Conservation (phyloP, 345 rosid genomes). For the Syzygium oleosum region DNA sequence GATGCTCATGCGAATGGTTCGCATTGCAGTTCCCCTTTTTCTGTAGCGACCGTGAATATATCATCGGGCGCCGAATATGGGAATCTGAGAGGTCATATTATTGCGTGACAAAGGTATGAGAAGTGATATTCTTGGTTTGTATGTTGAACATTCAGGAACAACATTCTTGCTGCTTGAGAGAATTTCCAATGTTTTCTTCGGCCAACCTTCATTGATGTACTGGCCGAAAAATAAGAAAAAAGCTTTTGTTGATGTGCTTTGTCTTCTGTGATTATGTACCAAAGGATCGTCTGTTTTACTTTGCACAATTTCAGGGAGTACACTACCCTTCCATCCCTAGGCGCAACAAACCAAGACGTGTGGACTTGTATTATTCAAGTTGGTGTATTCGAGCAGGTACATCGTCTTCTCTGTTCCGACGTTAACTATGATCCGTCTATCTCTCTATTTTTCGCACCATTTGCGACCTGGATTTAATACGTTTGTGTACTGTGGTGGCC, state of each 20-base stretch:
- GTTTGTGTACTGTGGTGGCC: neutral
- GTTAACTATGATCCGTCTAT: neutral
- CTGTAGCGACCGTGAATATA: conserved; percentile 80
- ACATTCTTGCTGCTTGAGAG: neutral
- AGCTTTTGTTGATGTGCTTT: neutral
- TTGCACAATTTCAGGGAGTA: conserved; percentile 39
- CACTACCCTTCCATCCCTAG: conserved; percentile 43
- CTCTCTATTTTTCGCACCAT: neutral
- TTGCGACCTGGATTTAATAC: neutral
- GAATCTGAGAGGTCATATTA: conserved; percentile 45
- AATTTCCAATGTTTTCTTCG: neutral
- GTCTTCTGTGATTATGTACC: neutral
- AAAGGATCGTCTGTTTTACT: neutral
- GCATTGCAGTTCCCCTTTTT: conserved; percentile 69
- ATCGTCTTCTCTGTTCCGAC: neutral
- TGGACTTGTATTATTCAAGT: conserved; percentile 73
- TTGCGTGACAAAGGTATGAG: conserved; percentile 80
- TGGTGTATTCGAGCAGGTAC: conserved; percentile 79
- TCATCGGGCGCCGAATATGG: conserved; percentile 80
- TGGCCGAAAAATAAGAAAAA: neutral
- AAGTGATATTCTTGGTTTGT: neutral
- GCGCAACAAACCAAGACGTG: conserved; percentile 49
- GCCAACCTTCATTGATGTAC: neutral
- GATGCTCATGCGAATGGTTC: neutral
- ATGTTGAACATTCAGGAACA: neutral